Evolutionary conservation across 2,329 filamentous ascomycete genomes (phyloP).

Genomic region (Botrytis deweyae): DNA sequence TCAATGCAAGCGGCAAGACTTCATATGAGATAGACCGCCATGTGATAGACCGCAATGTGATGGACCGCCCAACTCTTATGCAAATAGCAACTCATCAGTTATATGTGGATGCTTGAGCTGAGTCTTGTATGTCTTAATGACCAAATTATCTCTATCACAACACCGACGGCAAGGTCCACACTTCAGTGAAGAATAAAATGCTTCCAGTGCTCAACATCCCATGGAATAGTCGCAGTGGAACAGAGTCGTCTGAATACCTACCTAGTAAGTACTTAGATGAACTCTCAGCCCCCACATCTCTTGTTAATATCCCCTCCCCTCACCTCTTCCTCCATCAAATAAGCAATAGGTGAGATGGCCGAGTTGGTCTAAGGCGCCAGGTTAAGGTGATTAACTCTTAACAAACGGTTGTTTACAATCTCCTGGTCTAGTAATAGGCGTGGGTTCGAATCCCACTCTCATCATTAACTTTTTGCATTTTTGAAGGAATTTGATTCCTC

Average conservation of each 20-base stretch:
- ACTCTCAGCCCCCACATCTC: neutral
- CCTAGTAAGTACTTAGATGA: too few relatives aligned
- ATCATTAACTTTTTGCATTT: neutral
- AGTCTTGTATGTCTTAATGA: neutral
- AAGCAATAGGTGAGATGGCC: constrained; percentile 1
- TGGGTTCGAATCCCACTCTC: constrained; percentile 17
- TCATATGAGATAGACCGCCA: neutral
- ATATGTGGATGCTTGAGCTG: neutral
- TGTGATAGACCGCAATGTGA: too few relatives aligned
- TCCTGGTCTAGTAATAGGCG: constrained; percentile 18
- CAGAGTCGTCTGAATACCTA: too few relatives aligned
- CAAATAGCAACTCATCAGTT: too few relatives aligned
- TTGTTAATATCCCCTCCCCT: accelerated
- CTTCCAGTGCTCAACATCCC: neutral
- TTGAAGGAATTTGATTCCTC: neutral
- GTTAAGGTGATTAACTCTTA: constrained; percentile 5
- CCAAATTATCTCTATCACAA: too few relatives aligned
- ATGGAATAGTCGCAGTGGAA: neutral
- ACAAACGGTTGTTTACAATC: neutral
- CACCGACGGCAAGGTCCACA: neutral
- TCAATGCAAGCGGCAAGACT: neutral
- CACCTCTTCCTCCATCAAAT: accelerated
- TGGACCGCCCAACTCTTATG: too few relatives aligned
- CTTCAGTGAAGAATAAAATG: accelerated
- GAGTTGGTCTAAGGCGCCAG: constrained; percentile 19